A percentile compares a stretch with the other conserved stretches of the same genome.
Evolutionary conservation across 257 asterid genomes (phyloP).

Genomic region (Vinca minor): DNA sequence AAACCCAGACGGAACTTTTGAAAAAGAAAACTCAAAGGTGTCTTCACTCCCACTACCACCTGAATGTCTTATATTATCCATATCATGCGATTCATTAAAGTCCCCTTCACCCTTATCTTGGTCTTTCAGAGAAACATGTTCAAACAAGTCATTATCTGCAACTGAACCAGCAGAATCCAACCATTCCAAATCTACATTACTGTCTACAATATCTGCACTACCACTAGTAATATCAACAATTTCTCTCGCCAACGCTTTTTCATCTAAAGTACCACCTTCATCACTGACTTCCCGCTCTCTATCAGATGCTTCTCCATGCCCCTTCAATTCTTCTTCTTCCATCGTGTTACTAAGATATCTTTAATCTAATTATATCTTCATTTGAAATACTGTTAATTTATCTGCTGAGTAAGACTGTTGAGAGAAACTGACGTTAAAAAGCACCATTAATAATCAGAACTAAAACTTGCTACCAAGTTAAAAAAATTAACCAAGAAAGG

Average conservation of each 20-base stretch:
- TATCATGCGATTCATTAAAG: conserved; percentile 28
- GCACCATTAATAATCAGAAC: not conserved
- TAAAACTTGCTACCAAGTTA: not conserved
- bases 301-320: conserved; percentile 28
- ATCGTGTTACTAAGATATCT: conserved; percentile 23
- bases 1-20: conserved; percentile 35
- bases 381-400: conserved; percentile 15
- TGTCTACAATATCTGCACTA: conserved; percentile 26
- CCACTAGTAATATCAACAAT: conserved; percentile 14
- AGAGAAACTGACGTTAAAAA: not conserved
- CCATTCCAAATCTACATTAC: conserved; percentile 35
- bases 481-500: not conserved
- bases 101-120: conserved; percentile 40
- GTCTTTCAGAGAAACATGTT: conserved; percentile 65
- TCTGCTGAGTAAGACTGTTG: conserved; percentile 19
- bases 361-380: conserved; percentile 19
- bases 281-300: conserved; percentile 20
- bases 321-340: conserved; percentile 60
- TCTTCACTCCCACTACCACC: conserved; percentile 58
- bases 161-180: conserved; percentile 33
- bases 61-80: conserved; percentile 41
- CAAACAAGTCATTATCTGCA: conserved; percentile 52
- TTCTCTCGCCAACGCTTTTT: conserved; percentile 24
- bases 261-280: too few species aligned
- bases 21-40: conserved; percentile 43